Evolutionary conservation across 805 yeast genomes (phyloP).

Genomic region (Candida coquimbonensis): DNA sequence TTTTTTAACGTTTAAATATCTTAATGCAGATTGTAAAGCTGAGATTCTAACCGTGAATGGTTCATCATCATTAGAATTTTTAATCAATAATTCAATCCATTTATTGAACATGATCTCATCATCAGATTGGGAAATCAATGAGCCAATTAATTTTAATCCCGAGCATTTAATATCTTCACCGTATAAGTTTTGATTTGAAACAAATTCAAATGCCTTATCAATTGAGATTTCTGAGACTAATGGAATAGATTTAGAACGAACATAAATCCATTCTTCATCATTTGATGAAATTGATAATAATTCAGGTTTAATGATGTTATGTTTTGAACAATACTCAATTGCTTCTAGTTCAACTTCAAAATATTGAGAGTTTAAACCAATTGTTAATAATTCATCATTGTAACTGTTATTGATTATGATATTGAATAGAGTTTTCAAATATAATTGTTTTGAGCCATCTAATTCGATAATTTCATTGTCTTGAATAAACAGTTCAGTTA

Average conservation of each 20-base stretch:
- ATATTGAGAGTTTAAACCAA: slow-evolving; percentile 31
- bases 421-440: slow-evolving; percentile 27
- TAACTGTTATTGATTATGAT: slow-evolving; percentile 17
- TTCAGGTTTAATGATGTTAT: slow-evolving; percentile 3
- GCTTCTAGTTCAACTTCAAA: slow-evolving; percentile 42
- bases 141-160: slow-evolving; percentile 47
- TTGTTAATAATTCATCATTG: slow-evolving; percentile 21
- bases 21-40: slow-evolving; percentile 36
- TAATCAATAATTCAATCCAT: slow-evolving; percentile 10
- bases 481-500: slow-evolving; percentile 31
- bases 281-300: slow-evolving; percentile 20
- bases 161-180: slow-evolving; percentile 43
- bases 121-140: slow-evolving; percentile 23
- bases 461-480: slow-evolving; percentile 23
- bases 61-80: slow-evolving; percentile 30
- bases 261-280: slow-evolving; percentile 32
- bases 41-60: slow-evolving; percentile 41
- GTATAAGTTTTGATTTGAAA: slow-evolving; percentile 23
- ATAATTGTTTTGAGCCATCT: slow-evolving; percentile 46
- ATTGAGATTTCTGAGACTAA: slow-evolving; percentile 16
- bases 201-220: slow-evolving; percentile 25
- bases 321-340: slow-evolving; percentile 25
- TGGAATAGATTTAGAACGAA: slow-evolving; percentile 33
- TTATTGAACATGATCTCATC: slow-evolving; percentile 22
- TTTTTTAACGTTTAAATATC: slow-evolving; percentile 15